phyloP scores from a whole-genome alignment of 2,329 filamentous ascomycete species.

The Mariannaea elegans region DNA sequence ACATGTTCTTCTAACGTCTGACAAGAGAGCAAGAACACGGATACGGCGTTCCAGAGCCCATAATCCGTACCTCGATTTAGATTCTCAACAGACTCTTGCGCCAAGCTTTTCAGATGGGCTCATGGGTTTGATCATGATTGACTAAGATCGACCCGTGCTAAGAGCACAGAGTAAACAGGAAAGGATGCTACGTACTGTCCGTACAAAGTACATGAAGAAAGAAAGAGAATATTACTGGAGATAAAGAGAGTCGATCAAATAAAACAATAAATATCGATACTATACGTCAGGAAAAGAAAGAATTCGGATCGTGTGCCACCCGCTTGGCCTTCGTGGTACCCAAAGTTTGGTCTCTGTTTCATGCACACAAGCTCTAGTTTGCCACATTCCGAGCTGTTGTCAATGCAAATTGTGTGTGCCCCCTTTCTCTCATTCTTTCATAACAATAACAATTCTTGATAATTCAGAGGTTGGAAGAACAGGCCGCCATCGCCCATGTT shows the following conservation, averaged over 20 bases:
- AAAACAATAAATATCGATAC: neutral
- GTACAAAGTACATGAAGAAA: neutral
- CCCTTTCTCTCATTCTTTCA: neutral
- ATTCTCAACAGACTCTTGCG: neutral
- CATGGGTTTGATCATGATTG: neutral
- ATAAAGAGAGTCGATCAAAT: neutral
- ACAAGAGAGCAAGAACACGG: neutral
- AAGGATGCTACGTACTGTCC: neutral
- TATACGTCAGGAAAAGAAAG: neutral
- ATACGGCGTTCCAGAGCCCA: neutral
- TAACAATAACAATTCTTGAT: too few species aligned
- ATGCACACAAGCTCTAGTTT: constrained; percentile 26
- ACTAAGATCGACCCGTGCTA: neutral
- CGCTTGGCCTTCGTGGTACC: constrained; percentile 14
- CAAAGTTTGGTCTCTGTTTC: constrained; percentile 30
- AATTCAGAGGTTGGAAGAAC: neutral
- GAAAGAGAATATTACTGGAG: too few species aligned
- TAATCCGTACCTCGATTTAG: neutral
- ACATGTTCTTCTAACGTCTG: neutral
- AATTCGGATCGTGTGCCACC: constrained; percentile 1
- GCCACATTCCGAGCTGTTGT: constrained; percentile 10
- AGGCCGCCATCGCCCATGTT: neutral
- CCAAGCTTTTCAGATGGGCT: neutral
- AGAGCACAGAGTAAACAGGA: neutral
- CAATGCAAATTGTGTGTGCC: neutral